These are phyloP conservation scores for Pseudotsuga menziesii DNA, from an alignment of 75 land plant genomes.

Conservation along the genomic window DNA sequence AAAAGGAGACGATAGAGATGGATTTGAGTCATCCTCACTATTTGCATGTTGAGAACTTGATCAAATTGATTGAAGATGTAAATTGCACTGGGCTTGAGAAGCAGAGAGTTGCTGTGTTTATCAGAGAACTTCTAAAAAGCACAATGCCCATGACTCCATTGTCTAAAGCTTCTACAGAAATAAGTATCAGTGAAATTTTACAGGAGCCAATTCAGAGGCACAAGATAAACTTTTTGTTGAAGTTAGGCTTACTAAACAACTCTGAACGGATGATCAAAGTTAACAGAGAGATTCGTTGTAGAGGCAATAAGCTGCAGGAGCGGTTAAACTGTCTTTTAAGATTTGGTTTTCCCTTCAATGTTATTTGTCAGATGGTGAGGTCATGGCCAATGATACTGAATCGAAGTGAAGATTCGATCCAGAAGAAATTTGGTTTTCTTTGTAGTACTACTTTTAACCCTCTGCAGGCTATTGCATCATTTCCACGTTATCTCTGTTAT, in stretches of 20 bases:
- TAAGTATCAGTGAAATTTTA: not conserved
- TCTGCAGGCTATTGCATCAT: slow-evolving; percentile 18
- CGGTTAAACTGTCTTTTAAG: slow-evolving; percentile 45
- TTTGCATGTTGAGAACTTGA: not conserved
- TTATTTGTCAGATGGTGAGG: slow-evolving; percentile 29
- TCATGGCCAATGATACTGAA: slow-evolving; percentile 27
- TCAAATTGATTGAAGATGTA: not conserved
- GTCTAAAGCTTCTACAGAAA: not conserved
- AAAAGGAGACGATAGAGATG: not conserved
- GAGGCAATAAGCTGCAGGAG: slow-evolving; percentile 43
- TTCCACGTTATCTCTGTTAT: slow-evolving; percentile 39
- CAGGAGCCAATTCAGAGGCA: not conserved
- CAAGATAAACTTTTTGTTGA: slow-evolving; percentile 39
- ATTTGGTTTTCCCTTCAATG: slow-evolving; percentile 34
- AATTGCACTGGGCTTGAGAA: not conserved
- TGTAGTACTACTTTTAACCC: slow-evolving; percentile 17
- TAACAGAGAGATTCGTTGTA: slow-evolving; percentile 31
- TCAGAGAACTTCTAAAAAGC: not conserved
- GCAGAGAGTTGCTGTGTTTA: not conserved
- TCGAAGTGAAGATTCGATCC: slow-evolving; percentile 19
- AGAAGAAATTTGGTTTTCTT: slow-evolving; percentile 36
- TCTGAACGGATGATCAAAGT: slow-evolving; percentile 32
- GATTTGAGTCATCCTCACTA: too few species aligned
- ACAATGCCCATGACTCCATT: not conserved
- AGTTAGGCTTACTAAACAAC: slow-evolving; percentile 32